Evolutionary conservation across 73 alveolate genomes (phyloP), one percentile per base, ranked within the genome.

Genomic region (Paramecium tetraurelia): DNA sequence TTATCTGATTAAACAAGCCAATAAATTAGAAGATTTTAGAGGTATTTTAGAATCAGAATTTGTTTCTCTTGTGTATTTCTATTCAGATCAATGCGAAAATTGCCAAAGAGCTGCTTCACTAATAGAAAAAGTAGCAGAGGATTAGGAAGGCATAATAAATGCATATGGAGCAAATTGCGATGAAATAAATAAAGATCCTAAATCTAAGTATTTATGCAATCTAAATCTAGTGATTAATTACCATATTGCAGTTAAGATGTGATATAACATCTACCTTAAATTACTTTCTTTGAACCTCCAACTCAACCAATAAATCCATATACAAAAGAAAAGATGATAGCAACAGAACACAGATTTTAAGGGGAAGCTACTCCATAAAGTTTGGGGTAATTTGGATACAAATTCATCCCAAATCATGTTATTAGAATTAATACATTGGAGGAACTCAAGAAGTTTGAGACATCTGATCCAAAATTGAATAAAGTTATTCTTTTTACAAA

Each of bases 281-380:
- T 77, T 11, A 35, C 89, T 5, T 77, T 41, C 89, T 77, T 77
- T 46, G 89, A 77, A 20, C 89, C 89, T n/a, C 89, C 89, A 7
- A 22, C n/a, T 21, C 31, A 46, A 35, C 14, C 29, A 33, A 77
- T 40, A 24, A 59, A 59, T 59, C 80, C 80, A 1, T 59, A 59
- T 22, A 59, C 80, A 59, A 27, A 59, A 59, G 36, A 59, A 59
- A 59, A 59, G 21, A 77, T 77, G 89, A 77, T 77, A 21, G 89
- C 89, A 0, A 40, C 68, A 22, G 89, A 77, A 77, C 89, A 77
- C 27, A 77, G 89, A 77, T 77, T 77, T 40, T 36, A 36, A 40
- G 89, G 89, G 20, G 89, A 71, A 71, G 86, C 86, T 0, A 7
- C 58, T 31, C 86, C 86, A 8, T 12, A 59, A 22, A 33, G 80